These are phyloP conservation scores for Ottelia alismoides DNA, from an alignment of 106 monocot species.

Conservation along the genomic window DNA sequence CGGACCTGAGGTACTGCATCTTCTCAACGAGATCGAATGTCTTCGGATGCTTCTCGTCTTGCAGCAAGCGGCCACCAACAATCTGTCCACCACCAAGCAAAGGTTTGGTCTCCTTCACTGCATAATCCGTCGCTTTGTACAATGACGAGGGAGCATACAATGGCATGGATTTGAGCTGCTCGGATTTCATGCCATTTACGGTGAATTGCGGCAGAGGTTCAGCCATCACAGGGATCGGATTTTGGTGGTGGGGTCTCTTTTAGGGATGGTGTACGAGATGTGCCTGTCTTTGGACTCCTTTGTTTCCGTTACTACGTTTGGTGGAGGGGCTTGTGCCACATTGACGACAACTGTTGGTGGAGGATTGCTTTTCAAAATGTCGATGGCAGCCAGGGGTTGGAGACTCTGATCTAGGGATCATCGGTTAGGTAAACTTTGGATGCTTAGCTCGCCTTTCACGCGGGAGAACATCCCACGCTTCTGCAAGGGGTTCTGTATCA, in stretches of 20 bases:
- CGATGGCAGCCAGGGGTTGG: conserved; percentile 16
- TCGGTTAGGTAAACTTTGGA: conserved; percentile 42
- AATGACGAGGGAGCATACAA: conserved; percentile 18
- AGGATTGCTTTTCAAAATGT: conserved; percentile 9
- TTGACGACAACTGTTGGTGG: conserved; percentile 1
- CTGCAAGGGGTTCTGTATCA: conserved; percentile 36
- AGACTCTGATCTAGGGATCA: conserved; percentile 28
- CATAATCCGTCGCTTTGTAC: conserved; percentile 41
- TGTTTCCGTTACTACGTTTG: neutral
- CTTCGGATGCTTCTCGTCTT: conserved; percentile 24
- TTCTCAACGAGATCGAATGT: conserved; percentile 68
- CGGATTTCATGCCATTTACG: conserved; percentile 22
- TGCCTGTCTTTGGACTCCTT: neutral
- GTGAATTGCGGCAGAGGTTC: conserved; percentile 3
- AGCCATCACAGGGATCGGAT: neutral
- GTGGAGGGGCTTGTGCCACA: neutral
- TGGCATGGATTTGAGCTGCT: conserved; percentile 12
- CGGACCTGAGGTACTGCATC: conserved; percentile 63
- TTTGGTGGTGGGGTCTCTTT: conserved; percentile 6
- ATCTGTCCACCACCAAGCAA: conserved; percentile 45
- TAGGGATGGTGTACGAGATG: conserved; percentile 23
- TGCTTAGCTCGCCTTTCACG: conserved; percentile 46
- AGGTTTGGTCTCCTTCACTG: conserved; percentile 58
- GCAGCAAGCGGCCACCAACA: conserved; percentile 31
- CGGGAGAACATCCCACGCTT: conserved; percentile 46